Evolutionary conservation across 345 rosid genomes (phyloP), one percentile per base, ranked within the genome.

Genomic region (Populus deltoides): DNA sequence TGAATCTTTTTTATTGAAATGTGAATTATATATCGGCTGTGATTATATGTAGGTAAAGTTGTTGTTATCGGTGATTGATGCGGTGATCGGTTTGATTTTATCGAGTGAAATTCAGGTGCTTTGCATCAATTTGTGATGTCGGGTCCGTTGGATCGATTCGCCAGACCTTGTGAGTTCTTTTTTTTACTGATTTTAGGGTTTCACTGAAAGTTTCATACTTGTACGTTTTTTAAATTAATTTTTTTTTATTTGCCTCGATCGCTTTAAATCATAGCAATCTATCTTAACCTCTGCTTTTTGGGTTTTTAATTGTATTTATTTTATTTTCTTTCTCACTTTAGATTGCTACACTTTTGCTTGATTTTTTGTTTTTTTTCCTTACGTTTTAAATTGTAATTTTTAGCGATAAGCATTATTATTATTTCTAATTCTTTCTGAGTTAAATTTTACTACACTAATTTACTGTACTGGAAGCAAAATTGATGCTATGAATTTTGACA

Each of bases 71-170:
- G 45, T 73, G 74, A 45, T 45, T 59, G 63, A 59, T 36, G 73
- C 80, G n/a, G 83, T 83, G 79, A 49, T 77, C 74, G 62, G 47
- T 68, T 73, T 33, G 38, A 45, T 65, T 80, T 76, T 79, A 79
- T 85, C 31, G 69, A 67, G 81, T 15, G 71, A 63, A 35, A 66
- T 61, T 78, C 73, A 69, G 49, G 68, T 68, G 68, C 5, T 45
- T 45, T 49, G 68, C 45, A 22, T 75, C 43, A 66, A 75, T 61
- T 66, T 77, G 47, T 53, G 78, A 95, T 96, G 99, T 96, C 99
- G 71, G 98, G 98, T 53, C 97, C 94, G 1, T 91, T 93, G 66
- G 99, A 96, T 90, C 97, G 97, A 33, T 92, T 93, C 78, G 97
- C 98, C 8, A 86, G 91, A 77, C 98, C 98, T 81, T 93, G 98